Base-by-base conservation (phyloP, 2,329 filamentous ascomycete species). In the Pseudocercospora ulei region DNA sequence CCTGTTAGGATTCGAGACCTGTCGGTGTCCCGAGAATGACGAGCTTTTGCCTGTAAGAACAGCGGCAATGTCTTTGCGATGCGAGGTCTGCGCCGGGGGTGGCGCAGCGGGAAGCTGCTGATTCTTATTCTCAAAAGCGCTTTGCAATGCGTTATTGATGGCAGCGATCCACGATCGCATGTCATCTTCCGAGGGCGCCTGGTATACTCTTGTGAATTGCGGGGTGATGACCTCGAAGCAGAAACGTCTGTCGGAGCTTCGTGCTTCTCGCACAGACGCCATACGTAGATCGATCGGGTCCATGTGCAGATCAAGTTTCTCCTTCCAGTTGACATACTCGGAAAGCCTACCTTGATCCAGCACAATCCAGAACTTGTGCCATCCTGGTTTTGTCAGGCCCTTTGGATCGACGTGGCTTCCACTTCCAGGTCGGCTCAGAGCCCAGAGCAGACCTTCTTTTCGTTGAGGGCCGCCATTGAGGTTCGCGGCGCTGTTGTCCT, bases 291-390 rank as follows among this genome's bases (percentile, higher is more conserved):
- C 92, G 49, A 98, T 96, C 0, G 90, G 90, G 1, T 96, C 90
- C 77, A 94, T 96, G 60, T 98, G 92, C 16, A 96, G 69, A 62
- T 98, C 90, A 14, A 98, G 73, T 60, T 78, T 88, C 60, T 98
- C 85, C 64, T 98, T 98, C 90, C 90, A 98, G 61, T 98, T 96
- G 59, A 87, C 94, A 63, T 98, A 98, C 58, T 98, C 90, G 1
- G 88, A 95, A 9, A 98, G 71, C 59, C 90, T 94, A 14, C 90
- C 90, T 62, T 94, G 87, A 59, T 96, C 92, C 28, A 98, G 71
- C 2, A 98, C 90, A 48, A 98, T 92, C 90, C 90, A 98, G 64
- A 96, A 98, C 83, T 98, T 98, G 62, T 98, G 90, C 90, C 90
- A 98, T 35, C 85, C 87, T 62, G 93, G 86, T 60, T 96, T 95